These are phyloP conservation scores for Podospora pseudoanserina DNA, from an alignment of 495 filamentous ascomycete genomes.

Conservation along the genomic window DNA sequence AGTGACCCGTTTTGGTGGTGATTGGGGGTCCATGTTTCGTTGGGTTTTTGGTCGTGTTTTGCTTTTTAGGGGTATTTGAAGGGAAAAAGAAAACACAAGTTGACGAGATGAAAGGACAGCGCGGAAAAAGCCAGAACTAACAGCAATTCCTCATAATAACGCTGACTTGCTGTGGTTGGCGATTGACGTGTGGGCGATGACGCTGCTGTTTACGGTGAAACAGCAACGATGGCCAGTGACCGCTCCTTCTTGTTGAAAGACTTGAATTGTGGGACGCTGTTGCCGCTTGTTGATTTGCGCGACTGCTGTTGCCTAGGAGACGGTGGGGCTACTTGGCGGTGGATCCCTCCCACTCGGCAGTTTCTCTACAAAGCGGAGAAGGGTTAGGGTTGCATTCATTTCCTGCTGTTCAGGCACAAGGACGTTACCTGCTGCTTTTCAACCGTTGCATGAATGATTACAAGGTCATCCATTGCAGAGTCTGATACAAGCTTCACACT, in stretches of 20 bases:
- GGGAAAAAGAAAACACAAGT: conserved; percentile 6
- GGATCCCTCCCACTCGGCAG: not conserved
- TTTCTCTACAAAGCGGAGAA: not conserved
- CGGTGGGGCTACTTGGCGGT: conserved; percentile 7
- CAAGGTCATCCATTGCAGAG: not conserved
- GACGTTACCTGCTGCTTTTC: not conserved
- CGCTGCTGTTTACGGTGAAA: conserved; percentile 19
- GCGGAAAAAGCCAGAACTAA: conserved; percentile 18
- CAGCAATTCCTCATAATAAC: conserved; percentile 20
- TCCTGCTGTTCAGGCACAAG: not conserved
- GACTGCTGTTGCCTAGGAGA: conserved; percentile 29
- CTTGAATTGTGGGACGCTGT: conserved; percentile 11
- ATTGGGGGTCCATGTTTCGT: conserved; percentile 43
- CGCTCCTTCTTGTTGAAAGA: conserved; percentile 11
- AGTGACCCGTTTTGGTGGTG: conserved; percentile 57
- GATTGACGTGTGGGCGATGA: conserved; percentile 1
- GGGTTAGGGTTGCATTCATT: conserved; percentile 5
- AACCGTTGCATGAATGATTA: not conserved
- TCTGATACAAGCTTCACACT: not conserved
- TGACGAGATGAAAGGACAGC: not conserved
- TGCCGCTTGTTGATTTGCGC: conserved; percentile 22
- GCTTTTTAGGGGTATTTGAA: conserved; percentile 1
- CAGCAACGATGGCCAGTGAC: not conserved
- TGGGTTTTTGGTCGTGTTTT: conserved; percentile 5
- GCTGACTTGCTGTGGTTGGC: not conserved